Percentiles rank a stretch among this genome's conserved stretches.
Conservation (phyloP, 495 filamentous ascomycete genomes). For the Pseudevernia furfuracea region DNA sequence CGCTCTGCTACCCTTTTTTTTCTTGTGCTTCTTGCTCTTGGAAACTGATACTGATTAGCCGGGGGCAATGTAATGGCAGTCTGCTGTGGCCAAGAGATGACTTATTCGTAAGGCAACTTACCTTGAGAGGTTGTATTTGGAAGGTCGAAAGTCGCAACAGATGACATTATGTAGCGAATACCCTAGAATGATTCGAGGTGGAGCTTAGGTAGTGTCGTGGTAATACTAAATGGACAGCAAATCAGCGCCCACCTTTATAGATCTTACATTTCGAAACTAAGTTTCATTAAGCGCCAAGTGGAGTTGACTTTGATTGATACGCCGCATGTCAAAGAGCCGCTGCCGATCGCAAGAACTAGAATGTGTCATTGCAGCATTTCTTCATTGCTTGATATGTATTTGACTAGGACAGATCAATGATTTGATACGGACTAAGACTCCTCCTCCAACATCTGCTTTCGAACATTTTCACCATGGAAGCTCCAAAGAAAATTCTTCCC, state of each 20-base stretch:
- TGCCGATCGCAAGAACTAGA: constrained; percentile 2
- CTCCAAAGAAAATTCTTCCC: constrained; percentile 32
- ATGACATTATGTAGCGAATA: constrained; percentile 21
- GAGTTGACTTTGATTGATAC: not conserved
- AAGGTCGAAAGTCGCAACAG: constrained; percentile 26
- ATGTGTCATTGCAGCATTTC: no score
- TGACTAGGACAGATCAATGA: no score
- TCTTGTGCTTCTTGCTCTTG: constrained; percentile 60
- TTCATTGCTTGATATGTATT: no score
- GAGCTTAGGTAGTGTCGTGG: constrained; percentile 3
- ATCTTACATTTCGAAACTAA: not conserved
- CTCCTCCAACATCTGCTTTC: not conserved
- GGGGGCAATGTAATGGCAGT: not conserved
- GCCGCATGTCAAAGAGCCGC: not conserved
- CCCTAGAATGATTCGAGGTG: not conserved
- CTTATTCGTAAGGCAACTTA: constrained; percentile 16
- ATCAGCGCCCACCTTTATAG: not conserved
- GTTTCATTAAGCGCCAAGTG: not conserved
- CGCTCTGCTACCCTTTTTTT: constrained; percentile 49
- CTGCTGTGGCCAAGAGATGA: not conserved
- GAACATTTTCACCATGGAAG: constrained; percentile 13
- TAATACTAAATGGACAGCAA: constrained; percentile 2
- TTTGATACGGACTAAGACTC: not conserved
- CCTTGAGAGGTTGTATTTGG: constrained; percentile 26
- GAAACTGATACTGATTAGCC: constrained; percentile 13